Evolutionary conservation across 2,329 filamentous ascomycete genomes (phyloP), one percentile per base, ranked within the genome.

Genomic region (Epichloe aotearoae): DNA sequence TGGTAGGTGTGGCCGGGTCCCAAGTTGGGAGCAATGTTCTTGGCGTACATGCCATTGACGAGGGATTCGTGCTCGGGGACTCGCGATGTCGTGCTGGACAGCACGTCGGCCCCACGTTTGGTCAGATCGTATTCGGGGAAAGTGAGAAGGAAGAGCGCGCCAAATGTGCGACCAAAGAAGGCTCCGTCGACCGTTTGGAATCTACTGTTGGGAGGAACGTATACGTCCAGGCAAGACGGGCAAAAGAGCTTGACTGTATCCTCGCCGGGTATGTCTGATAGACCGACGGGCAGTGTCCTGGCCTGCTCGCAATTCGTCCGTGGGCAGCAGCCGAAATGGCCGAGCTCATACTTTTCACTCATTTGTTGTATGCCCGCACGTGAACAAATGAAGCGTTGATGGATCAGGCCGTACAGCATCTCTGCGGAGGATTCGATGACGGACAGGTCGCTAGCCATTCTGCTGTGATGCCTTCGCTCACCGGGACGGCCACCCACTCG

Each of bases 201-300:
- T 19, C 93, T 82, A 62, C 88, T 95, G 73, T 97, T 98, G 40
- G 93, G 93, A 3, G 93, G 93, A 0, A 93, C 93, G 68, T 97
- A 98, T 61, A 97, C 88, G 65, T 98, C 93, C 57, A 96, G 80
- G 69, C 93, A 98, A 55, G 88, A 90, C 2, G 93, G 93, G 66
- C 93, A 98, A 72, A 96, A 98, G 20, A 98, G 80, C 73, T 98
- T 98, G 63, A 98, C 93, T 0, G 93, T 98, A 63, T 98, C 91
- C 67, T 95, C 86, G 56, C 93, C 93, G 1, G 93, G 91, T 46
- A 91, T 93, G 68, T 98, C 93, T 52, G 88, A 95, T 54, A 93
- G 79, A 38, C 93, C 93, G 19, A 98, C 91, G 1, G 93, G 93
- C 5, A 98, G 77, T 14, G 95, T 93, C 61, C 91, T 85, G 56